Evolutionary conservation across 176 grass and related monocot genomes (phyloP), one percentile per base, ranked within the genome.

Genomic region (Tillandsia leiboldiana): DNA sequence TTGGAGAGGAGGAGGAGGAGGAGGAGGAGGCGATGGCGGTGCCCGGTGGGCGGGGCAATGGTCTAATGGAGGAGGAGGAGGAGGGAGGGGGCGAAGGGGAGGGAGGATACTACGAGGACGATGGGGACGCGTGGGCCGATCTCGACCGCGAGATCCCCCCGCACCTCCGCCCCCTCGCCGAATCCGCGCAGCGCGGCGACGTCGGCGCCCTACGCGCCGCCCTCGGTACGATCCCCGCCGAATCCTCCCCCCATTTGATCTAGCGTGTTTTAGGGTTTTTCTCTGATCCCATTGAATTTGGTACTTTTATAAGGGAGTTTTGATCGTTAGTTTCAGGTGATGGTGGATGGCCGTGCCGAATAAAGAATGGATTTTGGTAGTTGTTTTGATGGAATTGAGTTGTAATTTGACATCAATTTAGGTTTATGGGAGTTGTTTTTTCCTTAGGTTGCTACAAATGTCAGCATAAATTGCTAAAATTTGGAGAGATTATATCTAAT

Each of bases 111-210:
- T 8, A 76, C 72, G 51, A 76, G 33, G 83, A 70, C 2, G 86
- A 81, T 10, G 86, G 82, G 23, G 86, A 87, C 23, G 83, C 59
- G 8, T 80, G 77, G 72, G 72, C 24, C 64, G 77, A 85, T 7
- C n/a, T 76, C 13, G 88, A 96, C 3, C 67, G 50, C 53, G 85
- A 77, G 4, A 69, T 87, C 51, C 89, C 93, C 26, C 67, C 77
- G 65, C 82, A 97, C 63, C 94, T 97, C 82, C 84, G 82, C 47
- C 70, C 84, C 13, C 89, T 97, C 77, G 74, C 84, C 68, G 85
- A 77, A 69, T 87, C 89, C 74, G 87, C 88, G 49, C 86, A 93
- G 82, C 72, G 72, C 15, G 94, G 94, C 54, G 73, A 97, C 28
- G 71, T 68, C 59, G 51, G 65, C 18, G 87, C 86, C 77, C 89